phyloP scores from a whole-genome alignment of 306 rosid genomes.

The Quercus cerris region DNA sequence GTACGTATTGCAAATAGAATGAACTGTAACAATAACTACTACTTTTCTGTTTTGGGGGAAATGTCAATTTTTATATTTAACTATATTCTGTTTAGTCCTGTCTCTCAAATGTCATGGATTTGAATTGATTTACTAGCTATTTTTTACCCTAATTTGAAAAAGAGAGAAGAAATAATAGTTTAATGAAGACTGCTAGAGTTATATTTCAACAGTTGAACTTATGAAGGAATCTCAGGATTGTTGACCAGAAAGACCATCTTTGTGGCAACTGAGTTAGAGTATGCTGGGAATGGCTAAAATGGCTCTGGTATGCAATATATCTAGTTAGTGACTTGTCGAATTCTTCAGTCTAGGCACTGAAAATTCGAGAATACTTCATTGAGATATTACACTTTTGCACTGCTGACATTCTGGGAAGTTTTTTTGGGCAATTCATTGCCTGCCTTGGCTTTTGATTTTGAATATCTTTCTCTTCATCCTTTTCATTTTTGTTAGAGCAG shows the following conservation, averaged over 20 bases:
- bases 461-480: not conserved
- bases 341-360: not conserved
- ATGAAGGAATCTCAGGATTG: not conserved
- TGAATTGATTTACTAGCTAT: too few relatives aligned
- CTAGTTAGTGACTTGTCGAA: not conserved
- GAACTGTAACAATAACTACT: too few relatives aligned
- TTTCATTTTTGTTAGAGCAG: not conserved
- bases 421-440: not conserved
- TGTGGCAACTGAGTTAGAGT: not conserved
- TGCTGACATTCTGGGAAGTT: not conserved
- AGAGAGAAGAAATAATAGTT: too few relatives aligned
- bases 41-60: too few relatives aligned
- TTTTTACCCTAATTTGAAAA: too few relatives aligned
- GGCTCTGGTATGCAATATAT: not conserved
- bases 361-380: not conserved
- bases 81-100: too few relatives aligned
- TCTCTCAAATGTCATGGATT: too few relatives aligned
- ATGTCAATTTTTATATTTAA: too few relatives aligned
- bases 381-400: not conserved
- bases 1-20: too few relatives aligned
- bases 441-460: not conserved
- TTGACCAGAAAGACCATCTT: not conserved
- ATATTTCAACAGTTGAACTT: not conserved
- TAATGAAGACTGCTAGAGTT: too few relatives aligned
- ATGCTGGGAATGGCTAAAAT: not conserved